Evolutionary conservation across 768 basidiomycete species (phyloP), one percentile per base, ranked within the genome.

Genomic region (Lyophyllum semitale): DNA sequence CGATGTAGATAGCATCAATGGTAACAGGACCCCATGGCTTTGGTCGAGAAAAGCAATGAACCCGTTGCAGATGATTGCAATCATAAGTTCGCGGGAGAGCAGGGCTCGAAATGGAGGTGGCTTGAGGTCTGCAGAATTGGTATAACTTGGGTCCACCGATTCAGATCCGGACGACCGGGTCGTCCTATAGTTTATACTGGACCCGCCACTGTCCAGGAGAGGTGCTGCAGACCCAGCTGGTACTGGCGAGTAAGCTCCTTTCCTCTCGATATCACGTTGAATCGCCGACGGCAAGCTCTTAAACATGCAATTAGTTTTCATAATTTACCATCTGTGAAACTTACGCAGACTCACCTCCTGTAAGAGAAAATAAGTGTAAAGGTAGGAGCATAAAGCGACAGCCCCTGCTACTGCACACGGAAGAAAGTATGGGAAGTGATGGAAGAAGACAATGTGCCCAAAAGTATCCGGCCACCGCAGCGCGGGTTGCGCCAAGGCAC

Each of bases 1-100:
- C 0, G 83, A 76, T 4, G 76, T 74, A 30, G 77, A 67, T 52
- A 73, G 73, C 61, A 83, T 77, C 23, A 83, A 62, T 0, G 84
- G 83, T 0, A 71, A 20, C 18, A 84, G 68, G 5, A 71, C 73
- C 22, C 62, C 44, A 51, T 73, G 54, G 7, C 71, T 62, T 27
- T 77, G 74, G 25, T 81, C 78, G 9, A 77, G 59, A 20, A 84
- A 72, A 8, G 71, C 70, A 9, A 83, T 65, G 6, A 59, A 56
- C 26, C 65, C 70, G 55, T 77, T 77, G 61, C 76, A 80, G 38
- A 59, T 46, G 18, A 79, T 61, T 15, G 79, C 69, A 41, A 82
- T 57, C 48, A 77, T 50, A 49, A 84, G 71, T 6, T 71, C 67
- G 20, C 48, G 58, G 37, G 56, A 55, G 23, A 64, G 45, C 11